phyloP scores from a whole-genome alignment of 1,284 basidiomycete genomes.

The Anthracocystis panici-leucophaei region DNA sequence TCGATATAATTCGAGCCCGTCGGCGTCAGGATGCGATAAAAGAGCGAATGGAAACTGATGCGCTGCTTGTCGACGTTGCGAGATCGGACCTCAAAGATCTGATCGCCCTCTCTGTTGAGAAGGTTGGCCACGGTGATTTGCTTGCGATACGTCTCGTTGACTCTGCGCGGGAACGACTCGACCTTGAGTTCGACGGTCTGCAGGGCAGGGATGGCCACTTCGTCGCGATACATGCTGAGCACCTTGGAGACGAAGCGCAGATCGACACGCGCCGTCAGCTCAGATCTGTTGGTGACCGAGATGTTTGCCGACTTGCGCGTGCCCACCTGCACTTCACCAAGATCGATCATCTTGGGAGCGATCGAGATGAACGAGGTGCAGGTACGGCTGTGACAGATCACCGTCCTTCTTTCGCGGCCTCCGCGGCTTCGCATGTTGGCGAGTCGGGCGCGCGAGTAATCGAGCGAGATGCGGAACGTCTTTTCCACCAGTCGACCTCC shows the following conservation, averaged over 20 bases:
- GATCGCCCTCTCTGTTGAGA: conserved; percentile 69
- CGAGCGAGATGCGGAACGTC: conserved; percentile 71
- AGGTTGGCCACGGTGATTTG: conserved; percentile 71
- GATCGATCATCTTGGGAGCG: conserved; percentile 71
- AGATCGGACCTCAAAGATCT: conserved; percentile 72
- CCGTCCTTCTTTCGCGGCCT: conserved; percentile 67
- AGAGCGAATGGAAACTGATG: conserved; percentile 73
- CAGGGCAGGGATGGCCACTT: conserved; percentile 71
- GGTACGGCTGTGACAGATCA: conserved; percentile 71
- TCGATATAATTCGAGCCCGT: conserved; percentile 73
- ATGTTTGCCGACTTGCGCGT: conserved; percentile 71
- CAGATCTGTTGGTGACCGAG: conserved; percentile 71
- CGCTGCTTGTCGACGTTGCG: conserved; percentile 73
- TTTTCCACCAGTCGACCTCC: conserved; percentile 70
- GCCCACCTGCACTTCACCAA: conserved; percentile 73
- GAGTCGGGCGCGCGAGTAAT: conserved; percentile 67
- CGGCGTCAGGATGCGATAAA: conserved; percentile 73
- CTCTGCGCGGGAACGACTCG: conserved; percentile 73
- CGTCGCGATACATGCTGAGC: conserved; percentile 72
- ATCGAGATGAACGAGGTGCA: conserved; percentile 73
- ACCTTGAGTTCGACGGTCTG: conserved; percentile 72
- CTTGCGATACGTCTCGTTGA: conserved; percentile 73
- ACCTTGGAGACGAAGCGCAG: conserved; percentile 73
- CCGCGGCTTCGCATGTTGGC: conserved; percentile 63
- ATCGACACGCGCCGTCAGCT: conserved; percentile 72